These are phyloP conservation scores for Ceratocystis variospora DNA, from an alignment of 2,329 filamentous ascomycete species.

Conservation along the genomic window DNA sequence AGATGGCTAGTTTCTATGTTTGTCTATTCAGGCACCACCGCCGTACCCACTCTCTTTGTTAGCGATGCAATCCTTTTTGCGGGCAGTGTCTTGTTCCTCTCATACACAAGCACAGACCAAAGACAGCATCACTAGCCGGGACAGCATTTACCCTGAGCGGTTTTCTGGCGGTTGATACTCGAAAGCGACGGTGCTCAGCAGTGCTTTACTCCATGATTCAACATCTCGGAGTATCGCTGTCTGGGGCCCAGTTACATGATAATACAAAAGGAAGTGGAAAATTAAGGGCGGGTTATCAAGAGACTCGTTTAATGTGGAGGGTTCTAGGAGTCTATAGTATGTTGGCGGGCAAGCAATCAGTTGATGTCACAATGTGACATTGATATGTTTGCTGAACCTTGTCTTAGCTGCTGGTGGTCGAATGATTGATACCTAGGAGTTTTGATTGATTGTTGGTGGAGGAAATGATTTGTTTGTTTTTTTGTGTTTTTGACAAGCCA, in stretches of 20 bases:
- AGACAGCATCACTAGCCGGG: neutral
- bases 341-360: neutral
- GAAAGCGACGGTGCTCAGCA: neutral
- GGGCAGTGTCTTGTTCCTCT: neutral
- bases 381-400: neutral
- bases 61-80: neutral
- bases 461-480: neutral
- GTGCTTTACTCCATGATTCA: neutral
- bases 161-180: neutral
- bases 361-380: too few species aligned
- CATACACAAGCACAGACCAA: neutral
- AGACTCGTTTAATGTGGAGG: constrained; percentile 1
- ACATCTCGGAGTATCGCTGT: neutral
- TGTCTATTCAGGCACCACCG: neutral
- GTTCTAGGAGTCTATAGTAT: neutral
- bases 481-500: neutral
- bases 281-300: neutral
- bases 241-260: neutral
- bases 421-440: neutral
- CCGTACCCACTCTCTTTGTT: neutral
- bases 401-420: neutral
- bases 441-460: neutral
- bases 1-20: neutral
- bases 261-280: neutral
- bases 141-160: neutral